These are phyloP conservation scores for Cymbomonas tetramitiformis DNA, from an alignment of 139 green algal genomes.

Conservation along the genomic window DNA sequence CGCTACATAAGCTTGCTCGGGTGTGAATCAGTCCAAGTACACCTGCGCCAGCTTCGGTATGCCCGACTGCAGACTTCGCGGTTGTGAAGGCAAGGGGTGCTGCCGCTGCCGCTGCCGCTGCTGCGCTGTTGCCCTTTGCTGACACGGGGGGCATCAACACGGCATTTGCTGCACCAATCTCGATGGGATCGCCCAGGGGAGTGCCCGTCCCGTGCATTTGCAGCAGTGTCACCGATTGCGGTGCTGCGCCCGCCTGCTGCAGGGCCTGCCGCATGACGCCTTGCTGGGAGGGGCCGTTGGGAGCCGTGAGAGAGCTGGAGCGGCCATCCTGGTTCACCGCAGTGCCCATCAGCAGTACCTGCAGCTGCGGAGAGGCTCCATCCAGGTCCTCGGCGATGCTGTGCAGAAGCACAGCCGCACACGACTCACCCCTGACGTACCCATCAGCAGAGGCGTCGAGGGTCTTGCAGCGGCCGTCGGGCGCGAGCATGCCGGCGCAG, in stretches of 20 bases:
- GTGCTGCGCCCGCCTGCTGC: neutral
- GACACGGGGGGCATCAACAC: no score
- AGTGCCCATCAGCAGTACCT: slow-evolving; percentile 32
- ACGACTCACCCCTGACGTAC: slow-evolving; percentile 41
- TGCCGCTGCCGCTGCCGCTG: no score
- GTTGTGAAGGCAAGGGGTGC: no score
- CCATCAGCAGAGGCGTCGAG: slow-evolving; percentile 55
- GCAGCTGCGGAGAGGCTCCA: neutral
- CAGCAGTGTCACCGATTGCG: slow-evolving; percentile 2
- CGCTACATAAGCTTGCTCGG: neutral
- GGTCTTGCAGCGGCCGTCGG: slow-evolving; percentile 58
- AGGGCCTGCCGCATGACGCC: slow-evolving; percentile 44
- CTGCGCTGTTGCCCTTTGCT: no score
- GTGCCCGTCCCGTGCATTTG: slow-evolving; percentile 39
- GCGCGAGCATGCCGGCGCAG: slow-evolving; percentile 50
- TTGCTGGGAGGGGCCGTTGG: slow-evolving; percentile 32
- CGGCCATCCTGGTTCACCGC: slow-evolving; percentile 21
- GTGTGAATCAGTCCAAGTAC: slow-evolving; percentile 41
- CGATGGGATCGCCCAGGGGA: slow-evolving; percentile 44
- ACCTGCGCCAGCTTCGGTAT: slow-evolving; percentile 70
- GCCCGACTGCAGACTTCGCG: slow-evolving; percentile 63
- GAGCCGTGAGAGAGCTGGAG: slow-evolving; percentile 15
- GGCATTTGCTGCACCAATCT: slow-evolving; percentile 31
- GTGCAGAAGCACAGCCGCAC: neutral
- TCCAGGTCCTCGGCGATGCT: neutral